A percentile compares a stretch with the other conserved stretches of the same genome.
Conservation (phyloP, 169 alveolate genomes). For the Eimeria falciformis region DNA sequence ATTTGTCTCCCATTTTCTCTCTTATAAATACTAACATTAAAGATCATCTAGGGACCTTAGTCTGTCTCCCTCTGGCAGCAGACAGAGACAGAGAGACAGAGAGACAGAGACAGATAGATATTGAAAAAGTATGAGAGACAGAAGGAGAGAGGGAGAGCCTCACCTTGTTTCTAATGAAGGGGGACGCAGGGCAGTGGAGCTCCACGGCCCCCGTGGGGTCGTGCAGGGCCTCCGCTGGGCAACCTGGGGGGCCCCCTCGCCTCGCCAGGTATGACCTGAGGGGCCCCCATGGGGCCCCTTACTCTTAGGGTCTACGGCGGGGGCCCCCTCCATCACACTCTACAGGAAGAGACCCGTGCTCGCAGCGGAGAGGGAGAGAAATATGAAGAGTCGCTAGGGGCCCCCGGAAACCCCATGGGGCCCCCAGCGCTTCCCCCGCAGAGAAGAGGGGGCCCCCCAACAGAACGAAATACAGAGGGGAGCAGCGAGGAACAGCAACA, state of each 20-base stretch:
- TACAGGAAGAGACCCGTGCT: neutral
- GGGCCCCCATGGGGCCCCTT: neutral
- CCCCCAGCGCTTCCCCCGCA: too few relatives aligned
- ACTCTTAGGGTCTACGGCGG: neutral
- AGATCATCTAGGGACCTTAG: neutral
- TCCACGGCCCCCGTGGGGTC: neutral
- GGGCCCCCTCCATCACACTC: neutral
- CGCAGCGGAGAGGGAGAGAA: neutral
- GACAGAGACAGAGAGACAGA: neutral
- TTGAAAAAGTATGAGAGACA: neutral
- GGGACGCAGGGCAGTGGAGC: neutral
- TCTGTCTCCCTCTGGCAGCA: neutral
- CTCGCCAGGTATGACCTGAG: neutral
- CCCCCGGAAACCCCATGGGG: neutral
- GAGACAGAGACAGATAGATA: neutral
- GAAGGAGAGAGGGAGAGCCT: neutral
- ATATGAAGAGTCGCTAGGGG: neutral
- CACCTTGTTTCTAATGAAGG: neutral
- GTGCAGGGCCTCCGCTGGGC: slow-evolving; percentile 1
- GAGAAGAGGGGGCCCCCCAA: too few relatives aligned
- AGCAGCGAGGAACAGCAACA: neutral
- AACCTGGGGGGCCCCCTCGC: neutral
- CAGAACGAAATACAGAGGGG: neutral
- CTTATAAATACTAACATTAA: too few relatives aligned
- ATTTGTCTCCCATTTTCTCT: neutral